Evolutionary conservation across 768 basidiomycete genomes (phyloP), one percentile per base, ranked within the genome.

Genomic region (Mycena latifolia): DNA sequence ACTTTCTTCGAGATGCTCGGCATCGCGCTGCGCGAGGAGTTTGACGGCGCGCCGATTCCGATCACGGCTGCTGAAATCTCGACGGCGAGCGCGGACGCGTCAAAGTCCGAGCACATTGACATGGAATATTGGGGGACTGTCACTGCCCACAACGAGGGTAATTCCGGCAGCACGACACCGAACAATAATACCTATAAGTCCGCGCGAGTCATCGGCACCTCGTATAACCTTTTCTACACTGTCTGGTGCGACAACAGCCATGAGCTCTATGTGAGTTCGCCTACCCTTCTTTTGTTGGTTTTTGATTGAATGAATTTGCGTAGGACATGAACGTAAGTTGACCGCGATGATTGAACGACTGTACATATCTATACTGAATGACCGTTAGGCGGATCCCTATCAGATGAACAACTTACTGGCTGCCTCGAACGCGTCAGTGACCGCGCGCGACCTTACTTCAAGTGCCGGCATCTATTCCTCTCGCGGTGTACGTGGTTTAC

Each of bases 191-290:
- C 56, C 7, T 58, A 58, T 31, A 58, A 58, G 33, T 35, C 56
- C 15, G 37, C n/a, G 24, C 45, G 57, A 20, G 35, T 59, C 15
- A 39, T 59, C 9, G 57, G 57, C 2, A 20, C 31, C 17, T 17
- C 22, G 24, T 48, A 48, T 12, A 47, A n/a, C 25, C 57, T 48
- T 1, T 39, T 22, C 37, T 59, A 59, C 47, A 50, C 46, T 4
- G 56, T 58, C 29, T 58, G 56, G 56, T 58, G 56, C 45, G 47
- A 59, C 35, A 50, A 50, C 35, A 29, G 12, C 33, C 57, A 28
- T 24, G 57, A 59, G 3, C 47, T 50, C 15, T 59, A 27, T 14
- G 57, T 46, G 43, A 46, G 55, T n/a, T n/a, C n/a, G n/a, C n/a
- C n/a, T n/a, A n/a, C n/a, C n/a, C n/a, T n/a, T n/a, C n/a, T n/a